Conservation (phyloP, 306 rosid species). For the Vigna trinervia region DNA sequence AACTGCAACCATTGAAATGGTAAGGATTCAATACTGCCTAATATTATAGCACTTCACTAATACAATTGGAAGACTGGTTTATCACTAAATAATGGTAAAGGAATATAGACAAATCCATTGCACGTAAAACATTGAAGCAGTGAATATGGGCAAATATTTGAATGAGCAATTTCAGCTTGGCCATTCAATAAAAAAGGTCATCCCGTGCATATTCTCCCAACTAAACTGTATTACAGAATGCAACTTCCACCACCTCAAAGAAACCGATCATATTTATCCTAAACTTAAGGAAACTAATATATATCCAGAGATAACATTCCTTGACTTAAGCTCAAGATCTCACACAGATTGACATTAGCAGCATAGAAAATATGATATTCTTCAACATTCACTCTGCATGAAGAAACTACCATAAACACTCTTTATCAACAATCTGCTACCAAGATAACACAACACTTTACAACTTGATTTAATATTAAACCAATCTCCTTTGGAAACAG, state of each 20-base stretch:
- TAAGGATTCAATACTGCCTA: slow-evolving; percentile 7
- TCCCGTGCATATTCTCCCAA: slow-evolving; percentile 1
- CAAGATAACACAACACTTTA: background rate
- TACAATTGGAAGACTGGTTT: background rate
- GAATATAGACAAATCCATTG: slow-evolving; percentile 19
- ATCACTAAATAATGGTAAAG: background rate
- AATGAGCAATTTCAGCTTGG: background rate
- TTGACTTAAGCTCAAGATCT: slow-evolving; percentile 15
- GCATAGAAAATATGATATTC: background rate
- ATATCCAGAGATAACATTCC: background rate
- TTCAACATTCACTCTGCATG: background rate
- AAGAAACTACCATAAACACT: slow-evolving; percentile 19
- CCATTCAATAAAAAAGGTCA: no score
- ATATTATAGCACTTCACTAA: slow-evolving; percentile 18
- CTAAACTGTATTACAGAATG: background rate
- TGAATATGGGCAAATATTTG: background rate
- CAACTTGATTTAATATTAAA: slow-evolving; percentile 6
- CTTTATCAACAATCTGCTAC: background rate
- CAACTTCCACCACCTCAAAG: slow-evolving; percentile 9
- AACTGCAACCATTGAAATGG: slow-evolving; percentile 57
- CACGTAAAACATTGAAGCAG: background rate
- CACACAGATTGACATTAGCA: background rate
- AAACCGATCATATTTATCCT: slow-evolving; percentile 5
- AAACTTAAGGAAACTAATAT: slow-evolving; percentile 3
- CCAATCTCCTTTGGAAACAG: background rate